Evolutionary conservation across 2,329 filamentous ascomycete species (phyloP).

Genomic region (Coniochaeta prunicola): DNA sequence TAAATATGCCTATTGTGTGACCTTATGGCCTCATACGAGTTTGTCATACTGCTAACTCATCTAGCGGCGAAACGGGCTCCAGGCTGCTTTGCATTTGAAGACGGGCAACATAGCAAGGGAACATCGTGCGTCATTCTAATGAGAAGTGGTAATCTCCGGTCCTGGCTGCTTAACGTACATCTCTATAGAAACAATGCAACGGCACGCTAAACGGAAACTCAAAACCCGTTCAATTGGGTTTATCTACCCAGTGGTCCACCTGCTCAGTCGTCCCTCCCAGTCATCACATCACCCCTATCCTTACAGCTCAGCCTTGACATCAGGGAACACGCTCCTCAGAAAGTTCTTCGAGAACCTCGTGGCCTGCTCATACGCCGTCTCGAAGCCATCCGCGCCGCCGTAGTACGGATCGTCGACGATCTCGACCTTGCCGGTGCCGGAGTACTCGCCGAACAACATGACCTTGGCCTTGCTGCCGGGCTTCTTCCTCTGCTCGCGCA

Average conservation of each 20-base stretch:
- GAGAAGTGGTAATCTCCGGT: background rate
- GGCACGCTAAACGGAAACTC: background rate
- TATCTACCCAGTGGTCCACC: background rate
- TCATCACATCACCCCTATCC: background rate
- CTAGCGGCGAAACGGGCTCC: too few species aligned
- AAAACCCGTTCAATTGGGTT: background rate
- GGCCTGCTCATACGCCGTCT: slow-evolving; percentile 80
- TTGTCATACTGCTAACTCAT: too few species aligned
- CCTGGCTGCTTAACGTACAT: background rate
- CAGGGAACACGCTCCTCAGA: slow-evolving; percentile 49
- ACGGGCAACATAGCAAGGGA: too few species aligned
- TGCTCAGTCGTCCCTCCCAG: background rate
- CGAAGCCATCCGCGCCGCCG: slow-evolving; percentile 74
- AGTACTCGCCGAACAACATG: slow-evolving; percentile 78
- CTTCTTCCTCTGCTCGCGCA: slow-evolving; percentile 50
- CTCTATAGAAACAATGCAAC: background rate
- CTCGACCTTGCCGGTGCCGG: slow-evolving; percentile 60
- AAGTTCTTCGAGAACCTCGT: slow-evolving; percentile 71
- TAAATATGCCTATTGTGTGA: too few species aligned
- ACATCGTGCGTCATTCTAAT: too few species aligned
- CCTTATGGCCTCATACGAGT: too few species aligned
- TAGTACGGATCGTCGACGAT: slow-evolving; percentile 89
- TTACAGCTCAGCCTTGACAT: slow-evolving; percentile 14
- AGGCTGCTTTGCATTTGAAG: too few species aligned
- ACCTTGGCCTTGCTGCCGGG: slow-evolving; percentile 56